phyloP scores from a whole-genome alignment of 257 asterid species.

The Coffea canephora region DNA sequence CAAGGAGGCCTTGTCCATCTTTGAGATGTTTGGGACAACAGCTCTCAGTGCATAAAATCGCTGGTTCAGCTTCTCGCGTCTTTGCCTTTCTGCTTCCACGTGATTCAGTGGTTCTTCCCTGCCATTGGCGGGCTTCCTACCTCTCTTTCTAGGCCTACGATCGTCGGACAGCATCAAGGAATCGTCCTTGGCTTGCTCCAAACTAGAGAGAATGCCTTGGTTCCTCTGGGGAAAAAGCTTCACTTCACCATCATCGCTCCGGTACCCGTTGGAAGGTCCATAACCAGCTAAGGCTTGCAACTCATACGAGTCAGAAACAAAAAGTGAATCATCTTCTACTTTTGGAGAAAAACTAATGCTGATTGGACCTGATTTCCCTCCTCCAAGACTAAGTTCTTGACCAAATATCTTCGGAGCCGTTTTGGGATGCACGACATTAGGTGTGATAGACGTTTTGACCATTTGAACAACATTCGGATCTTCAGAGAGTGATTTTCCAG shows the following conservation, averaged over 20 bases:
- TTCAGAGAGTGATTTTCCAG: constrained; percentile 55
- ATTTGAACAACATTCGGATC: constrained; percentile 51
- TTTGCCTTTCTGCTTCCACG: constrained; percentile 92
- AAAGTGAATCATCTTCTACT: constrained; percentile 54
- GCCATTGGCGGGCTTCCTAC: constrained; percentile 85
- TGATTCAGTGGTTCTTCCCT: constrained; percentile 89
- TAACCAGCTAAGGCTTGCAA: constrained; percentile 45
- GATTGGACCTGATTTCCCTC: constrained; percentile 64
- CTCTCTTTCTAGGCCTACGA: constrained; percentile 77
- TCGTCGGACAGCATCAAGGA: constrained; percentile 53
- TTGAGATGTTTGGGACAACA: constrained; percentile 83
- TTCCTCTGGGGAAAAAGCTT: constrained; percentile 43
- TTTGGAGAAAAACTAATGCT: constrained; percentile 71
- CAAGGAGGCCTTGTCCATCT: constrained; percentile 92
- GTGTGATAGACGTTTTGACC: constrained; percentile 47
- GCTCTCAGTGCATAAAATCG: constrained; percentile 88
- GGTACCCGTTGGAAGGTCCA: constrained; percentile 62
- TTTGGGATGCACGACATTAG: constrained; percentile 37
- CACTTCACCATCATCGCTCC: constrained; percentile 47
- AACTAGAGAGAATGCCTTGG: constrained; percentile 24
- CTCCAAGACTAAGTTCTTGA: constrained; percentile 69
- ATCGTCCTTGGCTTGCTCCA: constrained; percentile 45
- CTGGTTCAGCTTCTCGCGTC: constrained; percentile 90
- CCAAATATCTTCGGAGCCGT: constrained; percentile 62
- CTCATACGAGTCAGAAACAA: constrained; percentile 49